Evolutionary conservation across 495 filamentous ascomycete species (phyloP).

Genomic region (Bombardia bombarda): DNA sequence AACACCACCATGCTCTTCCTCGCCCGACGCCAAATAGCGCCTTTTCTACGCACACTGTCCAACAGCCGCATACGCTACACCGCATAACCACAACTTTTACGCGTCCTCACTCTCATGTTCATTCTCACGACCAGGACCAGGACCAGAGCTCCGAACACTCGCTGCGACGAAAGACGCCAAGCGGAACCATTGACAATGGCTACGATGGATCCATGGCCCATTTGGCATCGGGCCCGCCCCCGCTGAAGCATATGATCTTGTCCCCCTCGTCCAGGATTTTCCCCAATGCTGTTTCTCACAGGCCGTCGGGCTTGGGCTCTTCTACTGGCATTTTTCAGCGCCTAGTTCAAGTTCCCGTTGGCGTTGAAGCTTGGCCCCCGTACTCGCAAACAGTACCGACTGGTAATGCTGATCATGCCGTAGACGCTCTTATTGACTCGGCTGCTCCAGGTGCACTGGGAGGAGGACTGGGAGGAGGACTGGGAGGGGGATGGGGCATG

Average conservation of each 20-base stretch:
- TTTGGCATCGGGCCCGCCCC: slow-evolving; percentile 65
- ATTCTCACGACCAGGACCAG: too few species aligned
- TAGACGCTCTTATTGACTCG: slow-evolving; percentile 7
- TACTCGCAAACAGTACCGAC: slow-evolving; percentile 7
- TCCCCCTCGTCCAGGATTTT: slow-evolving; percentile 36
- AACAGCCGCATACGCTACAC: slow-evolving; percentile 22
- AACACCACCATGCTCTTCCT: too few species aligned
- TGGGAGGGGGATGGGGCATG: slow-evolving; percentile 5
- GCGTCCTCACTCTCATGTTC: slow-evolving; percentile 26
- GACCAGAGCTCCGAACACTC: slow-evolving; percentile 59
- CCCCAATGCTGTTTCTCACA: slow-evolving; percentile 21
- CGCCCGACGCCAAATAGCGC: too few species aligned
- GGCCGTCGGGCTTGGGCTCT: slow-evolving; percentile 4
- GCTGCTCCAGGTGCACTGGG: slow-evolving; percentile 3
- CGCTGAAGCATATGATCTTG: slow-evolving; percentile 83
- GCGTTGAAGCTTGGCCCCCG: slow-evolving; percentile 18
- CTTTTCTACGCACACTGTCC: slow-evolving; percentile 34
- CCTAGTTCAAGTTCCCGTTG: slow-evolving; percentile 7
- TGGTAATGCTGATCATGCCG: slow-evolving; percentile 6
- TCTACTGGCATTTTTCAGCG: slow-evolving; percentile 6
- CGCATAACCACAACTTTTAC: slow-evolving; percentile 23
- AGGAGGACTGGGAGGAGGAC: too few species aligned
- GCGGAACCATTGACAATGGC: slow-evolving; percentile 83
- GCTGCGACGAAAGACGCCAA: slow-evolving; percentile 87
- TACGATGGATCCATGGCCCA: slow-evolving; percentile 85